Base-by-base conservation (phyloP, 1,284 basidiomycete genomes). In the Gymnopus androsaceus region DNA sequence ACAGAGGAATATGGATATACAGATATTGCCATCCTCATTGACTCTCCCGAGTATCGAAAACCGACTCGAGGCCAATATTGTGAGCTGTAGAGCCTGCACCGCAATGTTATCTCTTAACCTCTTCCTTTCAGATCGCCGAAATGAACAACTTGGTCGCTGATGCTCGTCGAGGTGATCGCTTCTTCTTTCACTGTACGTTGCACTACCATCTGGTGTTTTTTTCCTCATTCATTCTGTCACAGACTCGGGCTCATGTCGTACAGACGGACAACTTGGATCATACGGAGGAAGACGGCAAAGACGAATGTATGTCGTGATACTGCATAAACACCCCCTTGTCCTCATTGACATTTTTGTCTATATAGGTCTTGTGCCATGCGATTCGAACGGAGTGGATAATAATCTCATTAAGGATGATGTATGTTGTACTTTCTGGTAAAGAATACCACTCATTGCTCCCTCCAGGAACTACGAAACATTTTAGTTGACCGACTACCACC, bases 401-500 rank as follows among this genome's bases (percentile, higher is more conserved):
- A 48, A 60, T 23, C 47, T 61, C 28, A 65, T 67, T 28, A 67
- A 70, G 31, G 78, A 80, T 53, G 74, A 79, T 59, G 78, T 76
- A 46, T 27, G 60, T 57, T 14, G 2, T 5, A 21, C 19, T 19
- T 21, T n/a, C n/a, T n/a, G n/a, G n/a, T n/a, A n/a, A n/a, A n/a
- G n/a, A n/a, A n/a, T 14, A 27, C 30, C 27, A 23, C 7, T 37
- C 21, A n/a, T 4, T n/a, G 2, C 27, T 12, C 25, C n/a, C 33
- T n/a, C n/a, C 52, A 78, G 75, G 68, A 73, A 11, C 71, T 81
- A 2, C 69, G 68, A 19, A 63, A 66, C 40, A 62, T 66, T 54
- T 69, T 81, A 11, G 72, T 79, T 14, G 63, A 75, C 28, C 63
- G 67, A 11, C 69, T 81, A 21, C 76, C 78, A 31, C 59, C 59